These are phyloP conservation scores for Orbilia ellipsospora DNA, from an alignment of 2,329 filamentous ascomycete genomes.

Conservation along the genomic window DNA sequence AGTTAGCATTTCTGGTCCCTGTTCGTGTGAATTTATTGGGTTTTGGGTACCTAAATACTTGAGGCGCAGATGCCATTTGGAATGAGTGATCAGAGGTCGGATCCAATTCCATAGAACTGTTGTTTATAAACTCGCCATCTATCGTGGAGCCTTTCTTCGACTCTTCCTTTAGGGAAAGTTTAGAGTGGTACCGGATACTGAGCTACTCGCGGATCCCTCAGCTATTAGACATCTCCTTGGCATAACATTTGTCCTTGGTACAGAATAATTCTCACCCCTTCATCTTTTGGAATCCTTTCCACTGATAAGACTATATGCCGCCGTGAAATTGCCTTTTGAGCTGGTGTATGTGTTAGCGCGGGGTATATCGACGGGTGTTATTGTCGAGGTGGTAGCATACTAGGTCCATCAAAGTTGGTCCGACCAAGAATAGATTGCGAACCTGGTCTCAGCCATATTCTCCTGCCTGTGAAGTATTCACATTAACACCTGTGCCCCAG, in stretches of 20 bases:
- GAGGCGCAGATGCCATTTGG: constrained; percentile 32
- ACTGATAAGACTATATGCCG: constrained; percentile 86
- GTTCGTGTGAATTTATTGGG: constrained; percentile 60
- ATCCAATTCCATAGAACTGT: constrained; percentile 22
- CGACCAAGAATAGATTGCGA: constrained; percentile 87
- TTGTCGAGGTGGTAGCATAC: constrained; percentile 7
- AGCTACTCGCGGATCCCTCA: constrained; percentile 64
- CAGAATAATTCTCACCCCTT: constrained; percentile 69
- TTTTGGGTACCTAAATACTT: constrained; percentile 51
- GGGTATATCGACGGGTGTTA: constrained; percentile 17
- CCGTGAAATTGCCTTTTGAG: constrained; percentile 84
- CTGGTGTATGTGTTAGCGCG: constrained; percentile 58
- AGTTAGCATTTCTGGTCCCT: background rate
- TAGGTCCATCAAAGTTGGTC: constrained; percentile 65
- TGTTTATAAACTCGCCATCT: constrained; percentile 66
- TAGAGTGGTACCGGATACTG: constrained; percentile 73
- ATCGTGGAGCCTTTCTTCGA: constrained; percentile 86
- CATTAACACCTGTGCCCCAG: background rate
- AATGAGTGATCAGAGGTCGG: constrained; percentile 30
- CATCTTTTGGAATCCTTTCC: constrained; percentile 71
- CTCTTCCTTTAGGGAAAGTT: constrained; percentile 78
- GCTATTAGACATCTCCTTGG: constrained; percentile 38
- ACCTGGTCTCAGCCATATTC: constrained; percentile 85
- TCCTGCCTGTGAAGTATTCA: constrained; percentile 68
- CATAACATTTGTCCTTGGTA: constrained; percentile 28